These are phyloP conservation scores for Neurospora tetraspora DNA, from an alignment of 495 filamentous ascomycete genomes.

Conservation along the genomic window DNA sequence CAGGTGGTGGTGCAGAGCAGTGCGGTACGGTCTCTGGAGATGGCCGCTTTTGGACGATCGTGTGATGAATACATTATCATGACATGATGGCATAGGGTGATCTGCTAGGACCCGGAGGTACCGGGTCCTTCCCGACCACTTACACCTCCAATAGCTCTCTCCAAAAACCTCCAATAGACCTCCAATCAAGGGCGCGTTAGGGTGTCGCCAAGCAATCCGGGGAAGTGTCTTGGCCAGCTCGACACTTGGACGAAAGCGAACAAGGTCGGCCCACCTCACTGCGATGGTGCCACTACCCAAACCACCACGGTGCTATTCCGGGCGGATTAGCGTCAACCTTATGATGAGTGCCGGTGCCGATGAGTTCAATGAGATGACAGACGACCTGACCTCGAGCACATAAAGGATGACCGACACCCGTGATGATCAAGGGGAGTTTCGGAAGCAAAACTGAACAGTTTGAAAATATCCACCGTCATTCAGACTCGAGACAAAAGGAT, in stretches of 20 bases:
- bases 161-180: not conserved
- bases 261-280: not conserved
- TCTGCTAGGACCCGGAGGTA: not conserved
- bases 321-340: not conserved
- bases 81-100: constrained; percentile 15
- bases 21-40: not conserved
- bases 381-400: not conserved
- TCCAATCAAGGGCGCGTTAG: not conserved
- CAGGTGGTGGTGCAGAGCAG: not conserved
- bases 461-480: not conserved
- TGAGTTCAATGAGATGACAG: not conserved
- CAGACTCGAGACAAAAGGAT: not conserved
- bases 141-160: not conserved
- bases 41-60: constrained; percentile 16
- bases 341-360: not conserved
- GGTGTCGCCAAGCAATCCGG: not conserved
- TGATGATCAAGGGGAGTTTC: not conserved
- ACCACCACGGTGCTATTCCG: not conserved
- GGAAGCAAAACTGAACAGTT: not conserved
- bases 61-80: constrained; percentile 30
- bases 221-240: not conserved
- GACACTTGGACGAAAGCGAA: not conserved
- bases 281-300: not conserved
- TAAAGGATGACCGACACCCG: not conserved
- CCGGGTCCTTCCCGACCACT: not conserved